Conservation (phyloP, 2,329 filamentous ascomycete genomes). For the Chrysoporthe puriensis region DNA sequence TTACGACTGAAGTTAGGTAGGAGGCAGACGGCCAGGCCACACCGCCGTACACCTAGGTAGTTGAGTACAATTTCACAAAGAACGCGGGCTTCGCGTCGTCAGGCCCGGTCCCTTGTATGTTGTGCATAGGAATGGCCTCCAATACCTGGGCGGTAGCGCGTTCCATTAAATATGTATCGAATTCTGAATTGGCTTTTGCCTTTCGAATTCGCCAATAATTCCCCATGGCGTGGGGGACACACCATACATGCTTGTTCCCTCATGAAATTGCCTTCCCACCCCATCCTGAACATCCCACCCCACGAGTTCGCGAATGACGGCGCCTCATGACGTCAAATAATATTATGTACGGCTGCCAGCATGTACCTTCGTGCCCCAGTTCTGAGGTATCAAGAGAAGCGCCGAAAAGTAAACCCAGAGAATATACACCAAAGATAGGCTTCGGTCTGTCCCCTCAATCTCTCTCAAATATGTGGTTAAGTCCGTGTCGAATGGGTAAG, state of each 20-base stretch:
- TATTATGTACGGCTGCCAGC: constrained; percentile 10
- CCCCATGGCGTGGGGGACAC: constrained; percentile 12
- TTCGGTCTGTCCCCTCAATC: constrained; percentile 2
- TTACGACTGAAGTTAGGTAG: too few species aligned
- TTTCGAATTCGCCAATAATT: constrained; percentile 16
- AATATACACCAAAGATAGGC: constrained; percentile 25
- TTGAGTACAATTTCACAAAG: background rate
- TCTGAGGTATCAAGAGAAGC: constrained; percentile 26
- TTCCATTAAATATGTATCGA: constrained; percentile 19
- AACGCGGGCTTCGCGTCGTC: background rate
- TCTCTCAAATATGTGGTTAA: constrained; percentile 1
- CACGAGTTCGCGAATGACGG: background rate
- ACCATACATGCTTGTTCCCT: constrained; percentile 11
- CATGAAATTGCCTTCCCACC: constrained; percentile 1
- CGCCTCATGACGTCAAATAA: background rate
- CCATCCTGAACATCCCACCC: background rate
- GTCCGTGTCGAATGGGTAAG: background rate
- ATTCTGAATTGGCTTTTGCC: constrained; percentile 3
- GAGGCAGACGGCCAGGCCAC: background rate
- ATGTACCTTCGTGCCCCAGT: constrained; percentile 16
- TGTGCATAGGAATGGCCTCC: background rate
- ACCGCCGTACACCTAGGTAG: background rate
- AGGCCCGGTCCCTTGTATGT: background rate
- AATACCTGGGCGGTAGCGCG: background rate
- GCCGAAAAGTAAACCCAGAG: constrained; percentile 7